A percentile compares a stretch with the other conserved stretches of the same genome.
Evolutionary conservation across 176 grass and related monocot species (phyloP).

Genomic region (Bonia amplexicaulis): DNA sequence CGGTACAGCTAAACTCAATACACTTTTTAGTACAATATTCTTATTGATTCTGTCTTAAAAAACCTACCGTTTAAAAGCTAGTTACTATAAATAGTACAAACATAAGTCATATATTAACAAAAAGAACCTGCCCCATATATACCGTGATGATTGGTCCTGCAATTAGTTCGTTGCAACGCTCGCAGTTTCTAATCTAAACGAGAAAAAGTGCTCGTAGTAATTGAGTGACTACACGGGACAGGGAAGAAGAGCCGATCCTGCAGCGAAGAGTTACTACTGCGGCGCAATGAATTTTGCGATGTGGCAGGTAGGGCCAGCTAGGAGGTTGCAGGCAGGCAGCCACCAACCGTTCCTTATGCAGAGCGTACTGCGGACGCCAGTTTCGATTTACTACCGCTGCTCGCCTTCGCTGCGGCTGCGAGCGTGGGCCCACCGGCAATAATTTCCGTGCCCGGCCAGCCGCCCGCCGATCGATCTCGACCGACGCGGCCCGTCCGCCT

Average conservation of each 20-base stretch:
- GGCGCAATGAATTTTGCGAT: constrained; percentile 11
- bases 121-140: neutral
- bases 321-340: neutral
- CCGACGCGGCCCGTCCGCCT: neutral
- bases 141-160: neutral
- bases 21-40: too few relatives aligned
- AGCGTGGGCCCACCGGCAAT: neutral
- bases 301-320: neutral
- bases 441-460: neutral
- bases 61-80: too few relatives aligned
- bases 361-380: neutral
- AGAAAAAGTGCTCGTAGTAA: neutral
- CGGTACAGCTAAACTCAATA: too few relatives aligned
- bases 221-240: neutral
- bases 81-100: too few relatives aligned
- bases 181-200: neutral
- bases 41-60: too few relatives aligned
- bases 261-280: neutral
- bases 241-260: too few relatives aligned
- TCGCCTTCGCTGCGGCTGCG: neutral
- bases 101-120: too few relatives aligned
- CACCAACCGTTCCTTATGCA: constrained; percentile 11
- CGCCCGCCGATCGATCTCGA: neutral
- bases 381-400: neutral
- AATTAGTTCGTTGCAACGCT: neutral